Conservation (phyloP, 345 rosid species). For the Ceriops tagal region DNA sequence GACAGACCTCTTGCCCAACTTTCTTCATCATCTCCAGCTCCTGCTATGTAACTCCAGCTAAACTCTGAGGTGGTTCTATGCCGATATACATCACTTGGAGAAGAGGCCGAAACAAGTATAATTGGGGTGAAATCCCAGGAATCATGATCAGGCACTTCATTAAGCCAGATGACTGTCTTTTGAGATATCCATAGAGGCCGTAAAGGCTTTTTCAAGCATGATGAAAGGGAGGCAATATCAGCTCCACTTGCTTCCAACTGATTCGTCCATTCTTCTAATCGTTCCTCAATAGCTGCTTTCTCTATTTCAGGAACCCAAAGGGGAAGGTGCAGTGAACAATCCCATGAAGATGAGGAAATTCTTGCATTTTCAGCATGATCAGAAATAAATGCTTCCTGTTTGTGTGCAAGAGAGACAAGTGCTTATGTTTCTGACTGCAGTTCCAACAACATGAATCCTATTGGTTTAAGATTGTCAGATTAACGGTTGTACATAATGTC, state of each 20-base stretch:
- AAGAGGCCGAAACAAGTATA: slow-evolving; percentile 80
- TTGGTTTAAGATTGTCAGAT: too few species aligned
- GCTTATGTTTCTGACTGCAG: not conserved
- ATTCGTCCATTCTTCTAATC: slow-evolving; percentile 66
- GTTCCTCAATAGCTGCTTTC: slow-evolving; percentile 61
- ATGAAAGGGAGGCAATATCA: slow-evolving; percentile 60
- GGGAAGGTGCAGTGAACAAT: slow-evolving; percentile 86
- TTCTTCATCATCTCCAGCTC: slow-evolving; percentile 98
- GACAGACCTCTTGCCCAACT: slow-evolving; percentile 94
- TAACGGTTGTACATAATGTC: too few species aligned
- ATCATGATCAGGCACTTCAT: slow-evolving; percentile 80
- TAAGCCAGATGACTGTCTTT: slow-evolving; percentile 81
- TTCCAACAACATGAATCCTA: too few species aligned
- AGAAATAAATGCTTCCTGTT: slow-evolving; percentile 29
- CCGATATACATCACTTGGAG: slow-evolving; percentile 39
- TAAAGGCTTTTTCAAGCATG: slow-evolving; percentile 65
- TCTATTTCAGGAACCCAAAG: slow-evolving; percentile 83
- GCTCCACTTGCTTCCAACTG: slow-evolving; percentile 77
- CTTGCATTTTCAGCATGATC: slow-evolving; percentile 19
- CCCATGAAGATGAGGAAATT: slow-evolving; percentile 46
- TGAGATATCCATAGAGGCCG: slow-evolving; percentile 90
- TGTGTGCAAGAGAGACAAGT: slow-evolving; percentile 10
- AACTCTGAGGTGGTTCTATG: slow-evolving; percentile 55
- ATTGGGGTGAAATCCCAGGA: slow-evolving; percentile 92
- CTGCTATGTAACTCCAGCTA: slow-evolving; percentile 92